phyloP scores from a whole-genome alignment of 2,329 filamentous ascomycete genomes.

The Aschersonia sp. region DNA sequence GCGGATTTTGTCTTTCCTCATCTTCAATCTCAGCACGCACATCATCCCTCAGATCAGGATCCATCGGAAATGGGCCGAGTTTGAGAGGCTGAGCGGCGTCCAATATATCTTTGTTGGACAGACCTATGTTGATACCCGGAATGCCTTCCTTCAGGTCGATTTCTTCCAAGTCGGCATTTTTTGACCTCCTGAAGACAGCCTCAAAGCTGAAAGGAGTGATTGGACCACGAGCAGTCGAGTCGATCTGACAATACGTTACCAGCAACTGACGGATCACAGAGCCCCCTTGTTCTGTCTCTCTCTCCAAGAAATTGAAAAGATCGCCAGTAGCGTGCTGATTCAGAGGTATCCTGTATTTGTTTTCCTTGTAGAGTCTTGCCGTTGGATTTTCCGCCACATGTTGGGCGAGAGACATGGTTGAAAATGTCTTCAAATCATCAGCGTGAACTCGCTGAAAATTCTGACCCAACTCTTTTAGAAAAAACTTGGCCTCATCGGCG shows the following conservation, averaged over 20 bases:
- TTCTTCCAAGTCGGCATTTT: slow-evolving; percentile 48
- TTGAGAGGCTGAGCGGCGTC: slow-evolving; percentile 46
- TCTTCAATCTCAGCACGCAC: slow-evolving; percentile 78
- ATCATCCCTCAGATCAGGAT: slow-evolving; percentile 68
- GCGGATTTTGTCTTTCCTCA: slow-evolving; percentile 65
- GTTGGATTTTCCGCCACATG: slow-evolving; percentile 65
- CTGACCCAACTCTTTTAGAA: slow-evolving; percentile 52
- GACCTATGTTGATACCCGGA: slow-evolving; percentile 45
- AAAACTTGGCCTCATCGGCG: slow-evolving; percentile 55
- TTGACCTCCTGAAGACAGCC: slow-evolving; percentile 40
- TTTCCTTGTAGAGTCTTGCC: slow-evolving; percentile 69
- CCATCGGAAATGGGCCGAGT: slow-evolving; percentile 72
- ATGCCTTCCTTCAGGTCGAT: slow-evolving; percentile 51
- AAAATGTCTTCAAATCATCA: slow-evolving; percentile 67
- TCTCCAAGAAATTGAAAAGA: slow-evolving; percentile 77
- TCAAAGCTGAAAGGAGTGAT: slow-evolving; percentile 51
- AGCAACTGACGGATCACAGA: slow-evolving; percentile 64
- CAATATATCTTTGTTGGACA: slow-evolving; percentile 45
- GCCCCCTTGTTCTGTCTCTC: slow-evolving; percentile 70
- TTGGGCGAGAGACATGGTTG: slow-evolving; percentile 57
- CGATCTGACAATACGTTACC: slow-evolving; percentile 41
- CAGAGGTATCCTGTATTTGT: slow-evolving; percentile 83
- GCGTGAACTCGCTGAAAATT: slow-evolving; percentile 65
- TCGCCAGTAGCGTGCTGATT: slow-evolving; percentile 72
- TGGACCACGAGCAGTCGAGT: slow-evolving; percentile 43